These are phyloP conservation scores for Borealophlyctis nickersoniae DNA, from an alignment of 192 early-diverging fungal species.

Conservation along the genomic window DNA sequence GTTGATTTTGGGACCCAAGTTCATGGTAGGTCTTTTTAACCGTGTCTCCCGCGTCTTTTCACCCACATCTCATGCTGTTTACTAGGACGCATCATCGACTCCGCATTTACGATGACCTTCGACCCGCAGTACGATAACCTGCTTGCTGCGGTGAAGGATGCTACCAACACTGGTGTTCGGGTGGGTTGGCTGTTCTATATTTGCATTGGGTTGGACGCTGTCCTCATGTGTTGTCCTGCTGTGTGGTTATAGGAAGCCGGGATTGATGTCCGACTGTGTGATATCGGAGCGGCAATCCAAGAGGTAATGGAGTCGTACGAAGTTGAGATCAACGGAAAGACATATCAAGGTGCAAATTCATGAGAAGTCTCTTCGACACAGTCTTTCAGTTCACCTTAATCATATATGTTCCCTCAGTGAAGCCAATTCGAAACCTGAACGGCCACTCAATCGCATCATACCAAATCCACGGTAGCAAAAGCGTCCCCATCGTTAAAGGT, in stretches of 20 bases:
- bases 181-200: background rate
- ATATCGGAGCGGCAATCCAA: constrained; percentile 93
- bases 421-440: constrained; percentile 92
- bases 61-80: constrained; percentile 10
- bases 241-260: constrained; percentile 70
- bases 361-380: background rate
- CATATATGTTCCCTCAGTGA: constrained; percentile 49
- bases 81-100: constrained; percentile 86
- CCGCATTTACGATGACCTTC: constrained; percentile 89
- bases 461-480: constrained; percentile 90
- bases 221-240: too few species aligned
- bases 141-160: constrained; percentile 84
- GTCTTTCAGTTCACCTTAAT: background rate
- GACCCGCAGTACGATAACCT: constrained; percentile 86
- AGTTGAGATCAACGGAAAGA: constrained; percentile 90
- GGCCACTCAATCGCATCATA: constrained; percentile 93
- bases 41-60: too few species aligned
- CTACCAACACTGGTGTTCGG: constrained; percentile 91
- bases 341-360: constrained; percentile 59
- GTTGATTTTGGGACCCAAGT: constrained; percentile 95
- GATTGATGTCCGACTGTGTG: constrained; percentile 91
- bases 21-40: constrained; percentile 58
- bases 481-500: constrained; percentile 89
- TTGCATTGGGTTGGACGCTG: too few species aligned
- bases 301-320: constrained; percentile 99